These are phyloP conservation scores for Cryphonectria radicalis DNA, from an alignment of 2,329 filamentous ascomycete species.

Conservation along the genomic window DNA sequence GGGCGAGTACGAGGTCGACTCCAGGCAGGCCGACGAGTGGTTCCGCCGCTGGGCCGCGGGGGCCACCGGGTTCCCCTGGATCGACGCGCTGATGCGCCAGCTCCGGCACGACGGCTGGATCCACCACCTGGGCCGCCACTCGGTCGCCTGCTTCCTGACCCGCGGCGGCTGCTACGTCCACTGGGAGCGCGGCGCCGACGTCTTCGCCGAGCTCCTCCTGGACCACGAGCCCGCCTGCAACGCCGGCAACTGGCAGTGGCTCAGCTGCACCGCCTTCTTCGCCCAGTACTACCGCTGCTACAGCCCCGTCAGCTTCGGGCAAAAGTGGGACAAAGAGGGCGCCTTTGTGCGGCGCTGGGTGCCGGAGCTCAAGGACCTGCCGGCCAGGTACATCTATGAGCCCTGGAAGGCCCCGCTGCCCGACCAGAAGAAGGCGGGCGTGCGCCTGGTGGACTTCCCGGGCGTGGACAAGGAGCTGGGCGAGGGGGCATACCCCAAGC, in stretches of 20 bases:
- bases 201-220: conserved; percentile 76
- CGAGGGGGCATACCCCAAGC: conserved; percentile 67
- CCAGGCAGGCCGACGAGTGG: conserved; percentile 63
- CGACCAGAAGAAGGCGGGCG: conserved; percentile 67
- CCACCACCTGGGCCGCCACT: conserved; percentile 76
- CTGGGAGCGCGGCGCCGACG: conserved; percentile 79
- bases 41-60: conserved; percentile 72
- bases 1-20: conserved; percentile 67
- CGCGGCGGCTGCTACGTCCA: conserved; percentile 77
- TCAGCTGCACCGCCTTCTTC: conserved; percentile 77
- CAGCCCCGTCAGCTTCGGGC: conserved; percentile 70
- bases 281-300: conserved; percentile 74
- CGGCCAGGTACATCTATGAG: conserved; percentile 77
- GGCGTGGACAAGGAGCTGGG: conserved; percentile 45
- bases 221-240: conserved; percentile 79
- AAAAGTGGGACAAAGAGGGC: conserved; percentile 76
- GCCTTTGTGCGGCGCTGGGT: conserved; percentile 67
- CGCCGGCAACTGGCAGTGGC: conserved; percentile 78
- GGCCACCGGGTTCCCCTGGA: conserved; percentile 77
- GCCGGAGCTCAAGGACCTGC: conserved; percentile 65
- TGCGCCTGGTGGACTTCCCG: conserved; percentile 51
- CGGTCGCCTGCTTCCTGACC: conserved; percentile 82
- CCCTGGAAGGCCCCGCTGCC: conserved; percentile 73
- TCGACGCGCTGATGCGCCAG: conserved; percentile 80
- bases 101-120: conserved; percentile 76